Conservation (phyloP, 768 basidiomycete species). For the Panaeolus cyanescens region DNA sequence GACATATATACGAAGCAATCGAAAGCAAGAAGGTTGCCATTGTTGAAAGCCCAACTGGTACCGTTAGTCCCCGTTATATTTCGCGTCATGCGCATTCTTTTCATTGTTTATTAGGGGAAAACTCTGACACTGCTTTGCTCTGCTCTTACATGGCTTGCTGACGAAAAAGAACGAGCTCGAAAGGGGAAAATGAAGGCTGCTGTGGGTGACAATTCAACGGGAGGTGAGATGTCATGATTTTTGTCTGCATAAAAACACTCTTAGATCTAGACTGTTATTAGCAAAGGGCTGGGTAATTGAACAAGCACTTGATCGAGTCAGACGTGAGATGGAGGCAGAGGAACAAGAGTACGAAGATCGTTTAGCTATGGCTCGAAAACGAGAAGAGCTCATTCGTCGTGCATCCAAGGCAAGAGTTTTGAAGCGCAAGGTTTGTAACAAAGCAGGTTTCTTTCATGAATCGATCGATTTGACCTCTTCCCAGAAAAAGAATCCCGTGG, state of each 20-base stretch:
- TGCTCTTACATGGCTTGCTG: slow-evolving; percentile 72
- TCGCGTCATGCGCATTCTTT: background rate
- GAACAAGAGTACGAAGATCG: slow-evolving; percentile 66
- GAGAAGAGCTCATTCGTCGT: slow-evolving; percentile 57
- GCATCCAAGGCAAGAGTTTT: slow-evolving; percentile 56
- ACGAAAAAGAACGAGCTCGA: slow-evolving; percentile 67
- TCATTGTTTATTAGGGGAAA: slow-evolving; percentile 62
- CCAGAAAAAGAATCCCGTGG: slow-evolving; percentile 14
- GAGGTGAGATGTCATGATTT: slow-evolving; percentile 23
- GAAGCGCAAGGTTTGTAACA: slow-evolving; percentile 54
- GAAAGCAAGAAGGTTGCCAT: slow-evolving; percentile 78
- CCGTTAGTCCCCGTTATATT: slow-evolving; percentile 53
- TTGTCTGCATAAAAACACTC: background rate
- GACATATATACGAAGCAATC: slow-evolving; percentile 78
- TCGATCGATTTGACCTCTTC: background rate
- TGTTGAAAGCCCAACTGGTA: slow-evolving; percentile 89
- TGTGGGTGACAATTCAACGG: slow-evolving; percentile 29
- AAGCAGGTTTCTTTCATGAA: too few relatives aligned
- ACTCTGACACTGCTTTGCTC: slow-evolving; percentile 81
- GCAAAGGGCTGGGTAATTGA: slow-evolving; percentile 77
- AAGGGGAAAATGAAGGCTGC: slow-evolving; percentile 59
- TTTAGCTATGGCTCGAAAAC: slow-evolving; percentile 59
- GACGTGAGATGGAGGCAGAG: slow-evolving; percentile 66
- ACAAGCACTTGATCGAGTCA: slow-evolving; percentile 67
- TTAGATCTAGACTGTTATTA: slow-evolving; percentile 20